Base-by-base conservation (phyloP, 176 grass and related monocot genomes). In the Hordeum marinum region DNA sequence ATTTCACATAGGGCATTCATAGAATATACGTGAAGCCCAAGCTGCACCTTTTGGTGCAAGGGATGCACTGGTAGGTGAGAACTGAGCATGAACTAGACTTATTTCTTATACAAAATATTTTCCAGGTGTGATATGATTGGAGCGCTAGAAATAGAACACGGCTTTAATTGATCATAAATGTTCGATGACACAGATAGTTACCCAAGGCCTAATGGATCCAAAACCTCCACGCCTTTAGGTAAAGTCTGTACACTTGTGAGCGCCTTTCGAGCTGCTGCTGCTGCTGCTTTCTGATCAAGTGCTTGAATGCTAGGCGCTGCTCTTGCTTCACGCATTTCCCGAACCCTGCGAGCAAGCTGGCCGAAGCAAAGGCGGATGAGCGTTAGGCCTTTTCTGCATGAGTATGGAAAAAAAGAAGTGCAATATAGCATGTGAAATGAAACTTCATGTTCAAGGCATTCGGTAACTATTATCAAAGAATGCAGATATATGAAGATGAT, bases 171-270 rank as follows among this genome's bases (percentile, higher is more conserved):
- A 60, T 55, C 6, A 80, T 62, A 68, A 68, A 68, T 79, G 17
- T 82, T 73, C 39, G 36, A 70, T 37, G 23, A 55, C 67, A 20
- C 36, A 80, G 83, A 81, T 87, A 82, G 31, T 95, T 98, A 98
- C 96, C 96, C 96, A 37, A 98, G 90, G 64, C 93, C 96, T 72
- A 98, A 89, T 75, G 96, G 96, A 92, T 98, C 96, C 80, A 98
- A 92, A 78, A 98, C 96, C 72, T 98, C 96, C 78, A 98, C 96
- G 59, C 96, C 93, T 94, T 82, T 95, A 52, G 96, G 96, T 87
- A 98, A 85, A 77, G 96, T 94, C 60, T 95, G 91, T 77, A 95
- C 71, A 82, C 40, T 90, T 66, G 90, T 91, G 34, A 98, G 91
- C 66, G 65, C 91, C 86, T 98, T 98, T 24, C 61, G 91, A 80